A percentile compares a stretch with the other conserved stretches of the same genome.
phyloP scores from a whole-genome alignment of 1,139 yeast genomes.

The Blastobotrys capitulatus region DNA sequence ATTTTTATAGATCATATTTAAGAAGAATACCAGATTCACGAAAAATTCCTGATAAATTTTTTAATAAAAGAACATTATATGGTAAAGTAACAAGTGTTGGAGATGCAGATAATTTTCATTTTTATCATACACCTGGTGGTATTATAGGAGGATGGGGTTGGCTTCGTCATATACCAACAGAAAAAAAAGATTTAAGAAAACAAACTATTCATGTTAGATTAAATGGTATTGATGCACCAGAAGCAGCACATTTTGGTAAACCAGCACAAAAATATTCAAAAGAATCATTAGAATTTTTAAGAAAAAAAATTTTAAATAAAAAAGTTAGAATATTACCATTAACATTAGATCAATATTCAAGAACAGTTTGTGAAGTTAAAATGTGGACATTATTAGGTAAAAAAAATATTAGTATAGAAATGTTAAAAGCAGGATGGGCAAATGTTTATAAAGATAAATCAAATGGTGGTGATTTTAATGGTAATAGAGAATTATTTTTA shows the following conservation, averaged over 20 bases:
- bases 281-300: slow-evolving; percentile 78
- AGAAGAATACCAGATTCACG: slow-evolving; percentile 30
- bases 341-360: slow-evolving; percentile 78
- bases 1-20: slow-evolving; percentile 28
- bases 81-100: slow-evolving; percentile 92
- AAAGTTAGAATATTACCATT: slow-evolving; percentile 71
- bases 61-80: slow-evolving; percentile 45
- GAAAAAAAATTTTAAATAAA: slow-evolving; percentile 55
- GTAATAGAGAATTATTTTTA: slow-evolving; percentile 55
- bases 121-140: slow-evolving; percentile 95
- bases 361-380: slow-evolving; percentile 79
- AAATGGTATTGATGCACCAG: slow-evolving; percentile 99
- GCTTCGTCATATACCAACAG: slow-evolving; percentile 54
- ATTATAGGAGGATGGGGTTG: slow-evolving; percentile 87
- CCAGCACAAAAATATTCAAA: slow-evolving; percentile 86
- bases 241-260: slow-evolving; percentile 88
- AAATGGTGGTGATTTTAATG: slow-evolving; percentile 80
- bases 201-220: slow-evolving; percentile 55
- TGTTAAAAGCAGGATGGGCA: slow-evolving; percentile 79
- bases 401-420: slow-evolving; percentile 78
- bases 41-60: slow-evolving; percentile 28
- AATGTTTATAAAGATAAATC: slow-evolving; percentile 72
- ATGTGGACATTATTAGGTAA: slow-evolving; percentile 71
- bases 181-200: slow-evolving; percentile 27
- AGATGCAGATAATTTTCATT: slow-evolving; percentile 92